Conservation (phyloP, 176 grass and related monocot species). For the Musa itinerans region DNA sequence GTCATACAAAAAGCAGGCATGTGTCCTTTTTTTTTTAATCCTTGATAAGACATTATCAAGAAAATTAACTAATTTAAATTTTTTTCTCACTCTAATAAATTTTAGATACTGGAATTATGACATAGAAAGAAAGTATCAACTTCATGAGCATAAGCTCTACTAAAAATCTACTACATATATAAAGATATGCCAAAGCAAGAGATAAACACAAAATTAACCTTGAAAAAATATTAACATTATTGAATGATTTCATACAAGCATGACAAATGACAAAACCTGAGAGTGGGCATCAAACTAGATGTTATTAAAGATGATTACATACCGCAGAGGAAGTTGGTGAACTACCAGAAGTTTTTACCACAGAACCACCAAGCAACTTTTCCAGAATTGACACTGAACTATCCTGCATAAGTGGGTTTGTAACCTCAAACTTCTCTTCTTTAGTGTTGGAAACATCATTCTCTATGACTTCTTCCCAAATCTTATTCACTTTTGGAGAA, state of each 20-base stretch:
- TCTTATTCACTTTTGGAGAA: constrained; percentile 34
- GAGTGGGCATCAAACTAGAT: neutral
- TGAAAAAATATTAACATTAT: no score
- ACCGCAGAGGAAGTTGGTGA: constrained; percentile 40
- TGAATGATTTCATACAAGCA: neutral
- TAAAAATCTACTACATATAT: no score
- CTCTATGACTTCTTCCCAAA: constrained; percentile 45
- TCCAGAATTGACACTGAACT: constrained; percentile 67
- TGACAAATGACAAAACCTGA: neutral
- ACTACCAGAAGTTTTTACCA: constrained; percentile 39
- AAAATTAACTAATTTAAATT: no score
- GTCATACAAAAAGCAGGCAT: no score
- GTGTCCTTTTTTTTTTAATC: no score
- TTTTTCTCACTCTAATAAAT: no score
- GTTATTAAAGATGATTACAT: neutral
- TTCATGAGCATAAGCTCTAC: no score
- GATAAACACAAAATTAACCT: no score
- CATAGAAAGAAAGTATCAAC: no score
- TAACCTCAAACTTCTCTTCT: constrained; percentile 28
- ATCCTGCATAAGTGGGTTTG: constrained; percentile 37
- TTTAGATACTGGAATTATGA: no score
- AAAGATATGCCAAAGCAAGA: no score
- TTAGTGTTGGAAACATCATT: constrained; percentile 43
- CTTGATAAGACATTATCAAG: no score
- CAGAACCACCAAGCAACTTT: constrained; percentile 62